phyloP scores from a whole-genome alignment of 768 basidiomycete species.

The Zangia roseola region DNA sequence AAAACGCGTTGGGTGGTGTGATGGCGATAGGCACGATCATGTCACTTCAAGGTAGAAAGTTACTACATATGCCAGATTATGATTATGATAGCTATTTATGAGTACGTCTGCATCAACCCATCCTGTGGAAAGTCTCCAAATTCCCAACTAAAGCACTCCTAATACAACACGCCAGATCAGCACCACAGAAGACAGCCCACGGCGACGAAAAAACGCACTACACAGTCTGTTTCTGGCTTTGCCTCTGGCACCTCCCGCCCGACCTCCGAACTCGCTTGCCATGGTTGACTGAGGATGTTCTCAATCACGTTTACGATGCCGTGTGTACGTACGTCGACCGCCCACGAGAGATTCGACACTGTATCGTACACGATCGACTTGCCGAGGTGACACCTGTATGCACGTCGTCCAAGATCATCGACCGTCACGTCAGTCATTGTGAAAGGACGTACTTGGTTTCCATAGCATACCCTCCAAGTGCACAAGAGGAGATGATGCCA shows the following conservation, averaged over 20 bases:
- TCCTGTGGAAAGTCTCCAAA: constrained; percentile 46
- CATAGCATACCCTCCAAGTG: constrained; percentile 86
- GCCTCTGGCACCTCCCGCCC: constrained; percentile 65
- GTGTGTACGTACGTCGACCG: constrained; percentile 79
- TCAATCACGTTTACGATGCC: constrained; percentile 80
- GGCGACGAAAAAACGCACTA: constrained; percentile 44
- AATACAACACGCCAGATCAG: neutral
- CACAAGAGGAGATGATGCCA: constrained; percentile 77
- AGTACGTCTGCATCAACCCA: neutral
- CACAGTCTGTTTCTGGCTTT: constrained; percentile 59
- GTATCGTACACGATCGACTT: constrained; percentile 89
- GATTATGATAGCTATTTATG: too few species aligned
- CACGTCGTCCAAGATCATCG: too few species aligned
- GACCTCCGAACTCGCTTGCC: constrained; percentile 60
- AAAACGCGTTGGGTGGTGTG: constrained; percentile 33
- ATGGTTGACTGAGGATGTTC: constrained; percentile 63
- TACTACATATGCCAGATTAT: too few species aligned
- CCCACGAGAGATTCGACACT: constrained; percentile 81
- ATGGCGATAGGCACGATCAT: constrained; percentile 69
- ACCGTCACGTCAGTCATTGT: constrained; percentile 6
- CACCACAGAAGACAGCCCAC: neutral
- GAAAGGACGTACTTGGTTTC: constrained; percentile 53
- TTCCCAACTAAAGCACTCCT: constrained; percentile 76
- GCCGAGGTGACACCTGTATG: constrained; percentile 90
- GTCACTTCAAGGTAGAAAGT: neutral